Conservation (phyloP, 306 rosid genomes). For the Glycine latifolia region DNA sequence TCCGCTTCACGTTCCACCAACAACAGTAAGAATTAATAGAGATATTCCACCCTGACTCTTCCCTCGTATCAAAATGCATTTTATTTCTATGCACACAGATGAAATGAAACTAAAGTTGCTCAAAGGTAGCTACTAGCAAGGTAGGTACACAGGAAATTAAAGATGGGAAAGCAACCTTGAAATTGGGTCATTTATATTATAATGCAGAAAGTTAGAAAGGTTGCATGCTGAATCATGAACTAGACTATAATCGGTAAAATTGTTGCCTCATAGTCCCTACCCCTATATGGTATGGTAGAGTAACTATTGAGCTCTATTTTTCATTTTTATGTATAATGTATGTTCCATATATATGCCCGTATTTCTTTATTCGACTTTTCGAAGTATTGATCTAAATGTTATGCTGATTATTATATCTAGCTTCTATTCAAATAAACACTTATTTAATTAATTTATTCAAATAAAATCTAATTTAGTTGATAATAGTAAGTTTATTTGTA, state of each 20-base stretch:
- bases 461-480: background rate
- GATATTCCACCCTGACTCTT: background rate
- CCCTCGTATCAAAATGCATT: slow-evolving; percentile 15
- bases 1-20: slow-evolving; percentile 41
- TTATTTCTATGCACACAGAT: background rate
- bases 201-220: background rate
- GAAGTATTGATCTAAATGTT: background rate
- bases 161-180: slow-evolving; percentile 13
- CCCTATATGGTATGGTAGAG: background rate
- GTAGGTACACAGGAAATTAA: background rate
- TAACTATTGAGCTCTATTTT: background rate
- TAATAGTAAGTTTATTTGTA: background rate
- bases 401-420: too few relatives aligned
- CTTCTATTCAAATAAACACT: too few relatives aligned
- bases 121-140: background rate
- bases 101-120: background rate
- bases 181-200: background rate
- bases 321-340: too few relatives aligned
- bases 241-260: background rate
- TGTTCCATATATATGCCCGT: too few relatives aligned
- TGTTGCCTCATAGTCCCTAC: background rate
- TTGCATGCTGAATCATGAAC: background rate
- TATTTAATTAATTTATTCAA: background rate
- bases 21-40: slow-evolving; percentile 26
- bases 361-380: too few relatives aligned